Base-by-base conservation (phyloP, 2,329 filamentous ascomycete species). In the Clonostachys sp. region DNA sequence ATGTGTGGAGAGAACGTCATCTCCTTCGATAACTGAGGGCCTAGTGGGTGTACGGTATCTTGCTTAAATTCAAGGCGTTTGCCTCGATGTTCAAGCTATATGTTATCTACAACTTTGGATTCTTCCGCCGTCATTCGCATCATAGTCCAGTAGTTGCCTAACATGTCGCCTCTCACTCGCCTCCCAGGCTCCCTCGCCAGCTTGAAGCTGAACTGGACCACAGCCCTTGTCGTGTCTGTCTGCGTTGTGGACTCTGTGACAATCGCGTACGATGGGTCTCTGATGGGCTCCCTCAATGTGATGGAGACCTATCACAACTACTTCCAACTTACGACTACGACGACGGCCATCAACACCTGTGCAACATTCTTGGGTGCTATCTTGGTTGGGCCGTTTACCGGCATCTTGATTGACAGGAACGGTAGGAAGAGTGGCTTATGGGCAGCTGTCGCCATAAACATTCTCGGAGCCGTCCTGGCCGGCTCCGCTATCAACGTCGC, bases 211-310 rank as follows among this genome's bases (percentile, higher is more conserved):
- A 30, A 30, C 6, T 30, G 24, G 24, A 30, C 24, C 9, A 30
- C 36, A 18, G 44, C 44, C 8, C 34, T 45, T 14, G 34, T 49
- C 12, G 34, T 49, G 17, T 51, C 51, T 4, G 54, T 56, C 36
- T 61, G 56, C 39, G 57, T 60, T 6, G 54, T 59, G 40, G 57
- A 61, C 49, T 58, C 57, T 7, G 55, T 58, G 6, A 54, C 53
- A 7, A 46, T 48, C 33, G 61, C 64, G 35, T 69, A 72, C 48
- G 70, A 74, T 49, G 68, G 69, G 10, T 75, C 71, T 4, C 74
- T 78, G 65, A 62, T 78, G 59, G 78, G 79, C 47, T 74, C 73
- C 0, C 66, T 81, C 38, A 77, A 78, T 50, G 79, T 80, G 50
- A 58, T 80, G 13, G 73, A 74, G 0, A 70, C 67, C 2, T 80